Evolutionary conservation across 805 yeast genomes (phyloP), one percentile per base, ranked within the genome.

Genomic region (Myxozyma melibiosi): DNA sequence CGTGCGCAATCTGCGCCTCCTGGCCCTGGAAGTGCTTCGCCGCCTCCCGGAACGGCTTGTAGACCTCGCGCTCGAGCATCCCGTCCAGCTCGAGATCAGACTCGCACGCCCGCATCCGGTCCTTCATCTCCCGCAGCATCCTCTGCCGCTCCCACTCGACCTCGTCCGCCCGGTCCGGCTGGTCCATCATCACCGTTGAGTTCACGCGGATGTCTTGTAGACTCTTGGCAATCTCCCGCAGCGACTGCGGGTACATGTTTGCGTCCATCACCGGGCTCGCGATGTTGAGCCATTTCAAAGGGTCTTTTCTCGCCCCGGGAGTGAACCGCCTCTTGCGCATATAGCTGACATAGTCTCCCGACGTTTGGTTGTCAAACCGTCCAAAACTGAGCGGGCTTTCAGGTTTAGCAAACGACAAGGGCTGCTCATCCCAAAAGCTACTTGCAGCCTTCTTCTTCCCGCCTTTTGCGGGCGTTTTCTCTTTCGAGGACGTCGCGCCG

Each of bases 21-120:
- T 42, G 27, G 14, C 51, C 41, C 42, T 42, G 35, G 48, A 58
- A 58, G n/a, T 41, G 24, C 27, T 39, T 43, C 5, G 54, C 52
- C 13, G 50, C 60, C 4, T 51, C 54, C 9, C 25, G 35, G 48
- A 59, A 59, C 30, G 64, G 64, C 31, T 38, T 25, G 48, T 38
- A 60, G 22, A 60, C 58, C 38, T 42, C 44, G 28, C 35, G 25
- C 37, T 60, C 63, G 20, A 57, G 33, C 31, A 53, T 5, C 1
- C 35, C 46, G 25, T 49, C 30, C 11, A 60, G 37, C 37, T 47
- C 54, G 9, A 24, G 34, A 30, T 60, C 64, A 5, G 63, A 53
- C 27, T 37, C 40, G 33, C 62, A 60, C 34, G 38, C 50, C 9
- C 44, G 56, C 64, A 60, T 53, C 49, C 35, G 25, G 18, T 33